Evolutionary conservation across 768 basidiomycete genomes (phyloP).

Genomic region (Lyophyllum decastes): DNA sequence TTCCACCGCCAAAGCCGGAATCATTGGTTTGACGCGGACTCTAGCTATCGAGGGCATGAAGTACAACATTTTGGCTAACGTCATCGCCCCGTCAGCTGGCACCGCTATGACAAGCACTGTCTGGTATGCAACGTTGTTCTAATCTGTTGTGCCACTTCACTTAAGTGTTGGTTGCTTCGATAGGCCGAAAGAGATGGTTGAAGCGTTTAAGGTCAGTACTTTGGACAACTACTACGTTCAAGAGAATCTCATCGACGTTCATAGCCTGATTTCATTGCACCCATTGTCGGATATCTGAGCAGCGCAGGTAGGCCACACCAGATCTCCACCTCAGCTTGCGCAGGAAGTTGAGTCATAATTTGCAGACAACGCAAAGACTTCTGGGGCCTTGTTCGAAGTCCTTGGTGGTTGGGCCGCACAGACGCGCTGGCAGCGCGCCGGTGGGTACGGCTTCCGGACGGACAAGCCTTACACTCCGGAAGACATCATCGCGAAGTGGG

Average conservation of each 20-base stretch:
- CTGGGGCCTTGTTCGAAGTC: constrained; percentile 82
- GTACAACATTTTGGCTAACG: constrained; percentile 89
- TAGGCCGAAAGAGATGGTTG: constrained; percentile 83
- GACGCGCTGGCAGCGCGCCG: constrained; percentile 90
- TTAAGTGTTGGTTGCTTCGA: background rate
- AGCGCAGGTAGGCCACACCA: constrained; percentile 54
- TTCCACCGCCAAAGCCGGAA: constrained; percentile 89
- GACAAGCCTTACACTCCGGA: constrained; percentile 78
- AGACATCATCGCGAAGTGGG: constrained; percentile 79
- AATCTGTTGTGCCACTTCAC: background rate
- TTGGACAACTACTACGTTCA: background rate
- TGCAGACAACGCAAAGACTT: constrained; percentile 68
- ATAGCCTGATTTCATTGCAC: constrained; percentile 90
- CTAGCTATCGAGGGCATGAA: constrained; percentile 91
- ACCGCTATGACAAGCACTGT: constrained; percentile 90
- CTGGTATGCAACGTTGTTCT: constrained; percentile 46
- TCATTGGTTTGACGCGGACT: constrained; percentile 87
- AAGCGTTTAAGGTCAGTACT: constrained; percentile 75
- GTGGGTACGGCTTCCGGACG: constrained; percentile 86
- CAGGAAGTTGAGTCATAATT: background rate
- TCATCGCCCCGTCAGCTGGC: constrained; percentile 84
- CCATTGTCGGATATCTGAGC: constrained; percentile 87
- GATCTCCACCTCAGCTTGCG: background rate
- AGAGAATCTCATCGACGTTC: background rate
- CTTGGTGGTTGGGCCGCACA: constrained; percentile 91